phyloP scores from a whole-genome alignment of 2,329 filamentous ascomycete species.

The Colletotrichum destructivum region DNA sequence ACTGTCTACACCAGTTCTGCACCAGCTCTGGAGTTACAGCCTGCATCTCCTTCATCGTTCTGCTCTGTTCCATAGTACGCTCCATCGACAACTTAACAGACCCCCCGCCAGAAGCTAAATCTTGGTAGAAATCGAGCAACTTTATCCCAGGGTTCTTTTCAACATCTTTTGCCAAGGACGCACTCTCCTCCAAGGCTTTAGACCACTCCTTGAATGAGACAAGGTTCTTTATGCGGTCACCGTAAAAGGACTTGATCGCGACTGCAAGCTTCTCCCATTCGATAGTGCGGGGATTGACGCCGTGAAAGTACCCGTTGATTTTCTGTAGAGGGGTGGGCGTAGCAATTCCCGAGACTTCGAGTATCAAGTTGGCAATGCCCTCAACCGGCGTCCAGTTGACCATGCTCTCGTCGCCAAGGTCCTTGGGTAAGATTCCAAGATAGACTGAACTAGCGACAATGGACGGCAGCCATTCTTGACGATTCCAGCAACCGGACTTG shows the following conservation, averaged over 20 bases:
- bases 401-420: constrained; percentile 58
- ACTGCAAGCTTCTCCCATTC: constrained; percentile 58
- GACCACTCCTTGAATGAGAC: constrained; percentile 61
- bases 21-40: too few species aligned
- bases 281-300: constrained; percentile 60
- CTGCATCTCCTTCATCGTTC: too few species aligned
- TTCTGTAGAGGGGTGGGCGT: constrained; percentile 14
- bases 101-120: too few species aligned
- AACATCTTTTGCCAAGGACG: too few species aligned
- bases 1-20: too few species aligned
- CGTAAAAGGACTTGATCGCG: constrained; percentile 58
- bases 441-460: constrained; percentile 58
- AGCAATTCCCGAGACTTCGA: constrained; percentile 60
- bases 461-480: constrained; percentile 19
- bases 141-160: too few species aligned
- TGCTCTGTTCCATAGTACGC: too few species aligned
- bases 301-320: constrained; percentile 61
- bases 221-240: constrained; percentile 53
- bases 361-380: constrained; percentile 59
- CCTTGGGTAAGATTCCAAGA: constrained; percentile 61
- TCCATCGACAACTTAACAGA: too few species aligned
- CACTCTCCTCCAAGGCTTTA: too few species aligned
- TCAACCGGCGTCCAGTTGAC: constrained; percentile 71
- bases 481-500: constrained; percentile 15
- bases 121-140: too few species aligned